Conservation (phyloP, 169 alveolate genomes). For the Amoebophrya sp. region DNA sequence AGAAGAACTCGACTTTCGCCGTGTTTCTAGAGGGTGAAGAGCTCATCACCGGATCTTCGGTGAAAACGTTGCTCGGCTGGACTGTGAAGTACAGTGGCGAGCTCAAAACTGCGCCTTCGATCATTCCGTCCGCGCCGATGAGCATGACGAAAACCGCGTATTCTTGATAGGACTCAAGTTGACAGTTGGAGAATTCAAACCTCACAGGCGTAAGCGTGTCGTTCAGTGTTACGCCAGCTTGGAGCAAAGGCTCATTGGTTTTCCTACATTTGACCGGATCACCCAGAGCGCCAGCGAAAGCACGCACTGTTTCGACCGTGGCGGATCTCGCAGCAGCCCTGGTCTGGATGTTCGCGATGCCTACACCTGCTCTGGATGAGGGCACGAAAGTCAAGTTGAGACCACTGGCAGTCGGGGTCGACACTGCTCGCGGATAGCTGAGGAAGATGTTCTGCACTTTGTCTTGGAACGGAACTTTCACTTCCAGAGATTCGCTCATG, state of each 20-base stretch:
- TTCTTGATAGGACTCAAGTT: background rate
- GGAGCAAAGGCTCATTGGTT: background rate
- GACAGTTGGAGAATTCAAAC: background rate
- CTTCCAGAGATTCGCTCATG: background rate
- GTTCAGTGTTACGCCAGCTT: slow-evolving; percentile 3
- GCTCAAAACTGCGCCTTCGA: background rate
- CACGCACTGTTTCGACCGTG: slow-evolving; percentile 11
- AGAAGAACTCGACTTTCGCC: background rate
- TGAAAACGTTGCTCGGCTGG: background rate
- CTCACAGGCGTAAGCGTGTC: background rate
- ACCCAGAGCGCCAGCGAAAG: background rate
- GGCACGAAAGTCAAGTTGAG: background rate
- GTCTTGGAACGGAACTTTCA: background rate
- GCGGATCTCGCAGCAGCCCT: background rate
- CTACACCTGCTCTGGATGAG: background rate
- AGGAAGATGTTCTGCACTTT: background rate
- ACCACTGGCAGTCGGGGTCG: background rate
- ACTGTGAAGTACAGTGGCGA: background rate
- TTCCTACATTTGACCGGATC: background rate
- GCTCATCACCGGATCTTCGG: background rate
- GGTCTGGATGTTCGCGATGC: background rate
- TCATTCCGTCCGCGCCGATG: slow-evolving; percentile 21
- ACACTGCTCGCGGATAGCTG: background rate
- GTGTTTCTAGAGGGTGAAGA: background rate
- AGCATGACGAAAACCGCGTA: background rate